Evolutionary conservation across 2,329 filamentous ascomycete species (phyloP), one percentile per base, ranked within the genome.

Genomic region (Stemphylium beticola): DNA sequence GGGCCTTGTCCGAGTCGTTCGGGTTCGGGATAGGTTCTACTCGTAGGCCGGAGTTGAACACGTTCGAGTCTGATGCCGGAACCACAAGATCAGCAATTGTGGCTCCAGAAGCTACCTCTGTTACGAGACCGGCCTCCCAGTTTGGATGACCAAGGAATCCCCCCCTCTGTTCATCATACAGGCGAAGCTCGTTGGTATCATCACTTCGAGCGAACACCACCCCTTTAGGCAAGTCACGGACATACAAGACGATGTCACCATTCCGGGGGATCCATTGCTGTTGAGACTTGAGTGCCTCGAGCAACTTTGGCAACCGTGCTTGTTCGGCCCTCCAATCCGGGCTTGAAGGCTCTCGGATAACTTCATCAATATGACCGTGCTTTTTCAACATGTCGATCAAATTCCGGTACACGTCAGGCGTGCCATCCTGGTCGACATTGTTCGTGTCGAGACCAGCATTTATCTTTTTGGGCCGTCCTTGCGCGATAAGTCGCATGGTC

Each of bases 81-180:
- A 72, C 60, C 18, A 77, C 65, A 2, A 85, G 69, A 52, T 85
- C 82, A n/a, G 79, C 71, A 1, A 71, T 63, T 0, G 77, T 64
- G 1, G 65, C 44, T 20, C 82, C 79, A 1, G 76, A 71, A 0
- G 84, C 79, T 4, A 77, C 70, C 63, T 87, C 81, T 1, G 81
- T 79, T 10, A 87, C 73, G 0, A 85, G 74, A 1, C 84, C 85
- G 0, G 81, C 85, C 60, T 84, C 79, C 85, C 85, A 87, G 6
- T 68, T 51, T 0, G 83, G 82, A 15, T 64, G 60, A 0, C 73
- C 75, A 3, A 75, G 73, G 42, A 75, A 78, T 1, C 58, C 39
- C 7, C 64, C 58, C 1, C 31, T 52, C 0, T 53, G 22, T 17
- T 64, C 49, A 29, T 69, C 47, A n/a, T 66, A 70, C 12, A 75